These are phyloP conservation scores for Dipteronia sinensis DNA, from an alignment of 345 rosid genomes.

Conservation along the genomic window DNA sequence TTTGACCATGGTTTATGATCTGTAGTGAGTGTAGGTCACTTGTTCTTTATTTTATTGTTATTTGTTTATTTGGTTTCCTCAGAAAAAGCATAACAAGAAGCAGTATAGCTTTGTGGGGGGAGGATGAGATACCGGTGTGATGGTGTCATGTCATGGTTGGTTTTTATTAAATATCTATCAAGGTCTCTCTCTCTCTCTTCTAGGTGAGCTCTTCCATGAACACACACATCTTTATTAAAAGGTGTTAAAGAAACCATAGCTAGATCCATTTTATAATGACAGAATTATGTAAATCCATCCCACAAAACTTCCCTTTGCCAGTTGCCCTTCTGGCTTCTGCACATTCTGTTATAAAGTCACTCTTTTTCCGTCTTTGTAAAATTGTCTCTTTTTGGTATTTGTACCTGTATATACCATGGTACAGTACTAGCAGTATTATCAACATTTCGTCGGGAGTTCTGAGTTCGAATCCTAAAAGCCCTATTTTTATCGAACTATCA, in stretches of 20 bases:
- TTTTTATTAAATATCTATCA: neutral
- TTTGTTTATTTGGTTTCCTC: conserved; percentile 19
- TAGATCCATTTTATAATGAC: conserved; percentile 33
- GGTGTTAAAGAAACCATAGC: conserved; percentile 37
- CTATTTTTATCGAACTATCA: too few species aligned
- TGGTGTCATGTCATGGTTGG: conserved; percentile 34
- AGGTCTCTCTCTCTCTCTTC: neutral
- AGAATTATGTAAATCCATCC: conserved; percentile 36
- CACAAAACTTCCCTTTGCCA: conserved; percentile 22
- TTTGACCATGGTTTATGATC: conserved; percentile 34
- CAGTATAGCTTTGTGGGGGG: neutral
- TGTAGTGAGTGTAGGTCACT: neutral
- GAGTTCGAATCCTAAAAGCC: neutral
- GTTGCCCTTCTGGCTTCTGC: conserved; percentile 19
- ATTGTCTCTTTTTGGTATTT: conserved; percentile 2
- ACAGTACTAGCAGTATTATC: too few species aligned
- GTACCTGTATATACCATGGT: too few species aligned
- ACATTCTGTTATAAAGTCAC: conserved; percentile 17
- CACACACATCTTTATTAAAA: conserved; percentile 48
- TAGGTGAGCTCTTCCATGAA: conserved; percentile 31
- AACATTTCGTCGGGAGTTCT: too few species aligned
- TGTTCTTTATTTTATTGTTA: conserved; percentile 9
- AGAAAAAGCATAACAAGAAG: conserved; percentile 15
- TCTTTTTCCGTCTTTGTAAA: neutral
- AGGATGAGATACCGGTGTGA: too few species aligned